Evolutionary conservation across 352 stramenopile species (phyloP).

Genomic region (Phytopythium sindhum): DNA sequence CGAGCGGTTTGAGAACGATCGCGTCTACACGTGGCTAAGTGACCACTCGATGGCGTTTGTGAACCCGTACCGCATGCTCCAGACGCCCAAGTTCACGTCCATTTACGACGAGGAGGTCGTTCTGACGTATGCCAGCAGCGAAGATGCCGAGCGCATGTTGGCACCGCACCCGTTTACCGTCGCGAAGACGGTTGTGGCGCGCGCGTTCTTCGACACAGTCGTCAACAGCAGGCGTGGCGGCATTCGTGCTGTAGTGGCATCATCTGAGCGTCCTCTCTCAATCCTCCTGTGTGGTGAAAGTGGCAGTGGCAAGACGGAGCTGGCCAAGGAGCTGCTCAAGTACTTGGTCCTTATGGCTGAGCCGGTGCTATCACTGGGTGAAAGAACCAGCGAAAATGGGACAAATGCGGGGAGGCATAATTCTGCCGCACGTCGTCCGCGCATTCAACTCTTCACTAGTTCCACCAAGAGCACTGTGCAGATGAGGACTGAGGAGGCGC

Average conservation of each 20-base stretch:
- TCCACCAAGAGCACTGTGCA: constrained; percentile 82
- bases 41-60: constrained; percentile 63
- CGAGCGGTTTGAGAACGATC: constrained; percentile 40
- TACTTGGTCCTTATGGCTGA: constrained; percentile 62
- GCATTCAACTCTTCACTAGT: constrained; percentile 71
- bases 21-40: constrained; percentile 61
- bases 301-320: constrained; percentile 72
- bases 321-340: constrained; percentile 77
- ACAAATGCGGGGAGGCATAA: background rate
- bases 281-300: constrained; percentile 64
- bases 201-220: background rate
- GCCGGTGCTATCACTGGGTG: constrained; percentile 19
- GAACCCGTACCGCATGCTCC: constrained; percentile 72
- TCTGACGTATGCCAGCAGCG: constrained; percentile 50
- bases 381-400: background rate
- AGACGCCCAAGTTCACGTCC: constrained; percentile 72
- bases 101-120: constrained; percentile 83
- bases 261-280: constrained; percentile 13
- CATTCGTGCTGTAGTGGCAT: background rate
- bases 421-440: constrained; percentile 12
- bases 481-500: constrained; percentile 73
- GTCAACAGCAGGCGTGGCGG: background rate
- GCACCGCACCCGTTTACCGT: constrained; percentile 73
- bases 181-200: constrained; percentile 28
- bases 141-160: constrained; percentile 31